Evolutionary conservation across 2,329 filamentous ascomycete species (phyloP), one percentile per base, ranked within the genome.

Genomic region (Colletotrichum sp.): DNA sequence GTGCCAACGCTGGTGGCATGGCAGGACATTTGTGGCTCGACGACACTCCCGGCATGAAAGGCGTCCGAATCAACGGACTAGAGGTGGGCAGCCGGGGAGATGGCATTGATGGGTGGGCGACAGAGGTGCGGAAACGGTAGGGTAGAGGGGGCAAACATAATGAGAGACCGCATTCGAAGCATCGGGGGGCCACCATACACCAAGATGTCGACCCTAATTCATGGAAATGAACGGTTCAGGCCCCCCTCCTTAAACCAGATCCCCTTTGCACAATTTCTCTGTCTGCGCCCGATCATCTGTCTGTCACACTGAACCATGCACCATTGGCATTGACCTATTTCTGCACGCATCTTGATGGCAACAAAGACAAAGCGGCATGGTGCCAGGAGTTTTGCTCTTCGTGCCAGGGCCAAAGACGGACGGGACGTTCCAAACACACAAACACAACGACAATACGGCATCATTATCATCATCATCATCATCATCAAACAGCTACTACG

Each of bases 1-100:
- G 97, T 55, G 97, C 97, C 13, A 99, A 99, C 82, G 97, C 97
- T 1, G 97, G 97, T 43, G 97, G 97, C 8, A 99, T 99, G 97
- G 93, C 94, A 6, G 93, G 94, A 8, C 95, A 98, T 80, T 83
- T 88, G 8, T 99, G 96, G 91, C 85, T 99, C 79, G 92, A 94
- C 77, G 94, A 96, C 79, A 96, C 96, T 5, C 93, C 94, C 38
- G 96, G 96, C 9, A 99, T 99, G 96, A 93, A 96, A 80, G 91
- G 90, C 13, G 86, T 96, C 72, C 93, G 91, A 83, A 90, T 98
- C 77, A 92, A 94, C 18, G 90, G 90, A 1, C 89, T 98, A 36
- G 87, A 92, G 64, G 94, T 98, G 1, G 96, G 96, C 8, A 95
- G 93, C 78, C 93, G 92, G 74, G 96, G 96, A 2, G 96, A 98